Evolutionary conservation across 306 rosid genomes (phyloP), one percentile per base, ranked within the genome.

Genomic region (Ceratonia siliqua): DNA sequence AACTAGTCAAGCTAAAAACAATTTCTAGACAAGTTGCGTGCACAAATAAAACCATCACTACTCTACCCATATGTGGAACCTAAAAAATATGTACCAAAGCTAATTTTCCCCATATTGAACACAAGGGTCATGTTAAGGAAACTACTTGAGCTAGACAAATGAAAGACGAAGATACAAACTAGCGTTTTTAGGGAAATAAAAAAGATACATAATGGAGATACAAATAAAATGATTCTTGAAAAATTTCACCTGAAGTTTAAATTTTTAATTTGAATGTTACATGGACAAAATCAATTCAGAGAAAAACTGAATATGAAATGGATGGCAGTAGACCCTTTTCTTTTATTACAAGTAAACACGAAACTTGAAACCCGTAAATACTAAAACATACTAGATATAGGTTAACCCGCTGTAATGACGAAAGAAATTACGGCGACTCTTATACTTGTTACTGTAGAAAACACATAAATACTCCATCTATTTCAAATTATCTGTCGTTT

Each of bases 1-100:
- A 28, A 59, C 64, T 39, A 52, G 43, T 58, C 49, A 76, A 49
- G 32, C 68, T 56, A 35, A 75, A 46, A 33, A 68, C 35, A 8
- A 2, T 36, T 62, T 53, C 74, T 57, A 18, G 61, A 75, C 77
- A 57, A 58, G 58, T 50, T 57, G 73, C 64, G 71, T 66, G 61
- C 78, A 72, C 77, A 46, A 22, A 56, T 61, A 76, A 55, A 58
- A 42, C 17, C 38, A 50, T 73, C 81, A 63, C 48, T 52, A 8
- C 55, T 57, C 79, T 56, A 32, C 52, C 68, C 69, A 73, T 7
- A 53, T 74, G 59, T 45, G 66, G 38, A 78, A 58, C 62, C 58
- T 77, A 66, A 32, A 72, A 77, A 39, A 18, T 46, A 27, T 65
- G 24, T 33, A 53, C 71, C n/a, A 75, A 62, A 77, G 17, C 72